Conservation (phyloP, 2,329 filamentous ascomycete species). For the Domatiomyces globalis region DNA sequence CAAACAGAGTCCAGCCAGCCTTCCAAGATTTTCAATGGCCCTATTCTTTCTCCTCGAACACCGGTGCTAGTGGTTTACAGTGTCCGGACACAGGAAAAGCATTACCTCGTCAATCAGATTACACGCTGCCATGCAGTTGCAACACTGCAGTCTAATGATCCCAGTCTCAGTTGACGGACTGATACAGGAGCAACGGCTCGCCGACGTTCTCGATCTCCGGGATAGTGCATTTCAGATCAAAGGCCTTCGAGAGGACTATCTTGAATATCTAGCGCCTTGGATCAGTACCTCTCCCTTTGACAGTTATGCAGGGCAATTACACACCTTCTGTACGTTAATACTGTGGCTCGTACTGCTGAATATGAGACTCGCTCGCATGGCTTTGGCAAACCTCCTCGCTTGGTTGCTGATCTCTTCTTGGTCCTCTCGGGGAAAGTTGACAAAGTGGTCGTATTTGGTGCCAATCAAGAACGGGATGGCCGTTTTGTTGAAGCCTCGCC, state of each 20-base stretch:
- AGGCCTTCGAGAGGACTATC: constrained; percentile 95
- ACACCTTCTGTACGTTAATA: constrained; percentile 97
- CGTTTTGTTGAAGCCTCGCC: constrained; percentile 97
- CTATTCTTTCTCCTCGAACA: neutral
- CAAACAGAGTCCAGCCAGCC: too few relatives aligned
- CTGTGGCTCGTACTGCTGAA: constrained; percentile 98
- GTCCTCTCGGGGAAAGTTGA: constrained; percentile 93
- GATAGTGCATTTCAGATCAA: constrained; percentile 97
- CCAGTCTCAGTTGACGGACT: constrained; percentile 33
- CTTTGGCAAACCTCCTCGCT: constrained; percentile 89
- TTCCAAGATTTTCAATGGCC: neutral
- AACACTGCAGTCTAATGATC: neutral
- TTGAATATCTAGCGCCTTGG: constrained; percentile 75
- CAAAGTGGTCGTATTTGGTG: constrained; percentile 98
- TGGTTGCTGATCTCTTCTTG: constrained; percentile 98
- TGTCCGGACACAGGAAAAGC: neutral
- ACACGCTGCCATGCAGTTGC: neutral
- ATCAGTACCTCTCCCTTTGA: constrained; percentile 7
- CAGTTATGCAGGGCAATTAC: constrained; percentile 6
- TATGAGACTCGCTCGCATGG: constrained; percentile 93
- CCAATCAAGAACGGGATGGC: constrained; percentile 96
- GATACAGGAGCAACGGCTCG: constrained; percentile 86
- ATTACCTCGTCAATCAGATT: neutral
- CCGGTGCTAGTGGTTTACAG: neutral
- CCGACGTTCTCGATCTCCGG: constrained; percentile 97